These are phyloP conservation scores for Aspergillus wentii DNA, from an alignment of 495 filamentous ascomycete genomes.

Conservation along the genomic window DNA sequence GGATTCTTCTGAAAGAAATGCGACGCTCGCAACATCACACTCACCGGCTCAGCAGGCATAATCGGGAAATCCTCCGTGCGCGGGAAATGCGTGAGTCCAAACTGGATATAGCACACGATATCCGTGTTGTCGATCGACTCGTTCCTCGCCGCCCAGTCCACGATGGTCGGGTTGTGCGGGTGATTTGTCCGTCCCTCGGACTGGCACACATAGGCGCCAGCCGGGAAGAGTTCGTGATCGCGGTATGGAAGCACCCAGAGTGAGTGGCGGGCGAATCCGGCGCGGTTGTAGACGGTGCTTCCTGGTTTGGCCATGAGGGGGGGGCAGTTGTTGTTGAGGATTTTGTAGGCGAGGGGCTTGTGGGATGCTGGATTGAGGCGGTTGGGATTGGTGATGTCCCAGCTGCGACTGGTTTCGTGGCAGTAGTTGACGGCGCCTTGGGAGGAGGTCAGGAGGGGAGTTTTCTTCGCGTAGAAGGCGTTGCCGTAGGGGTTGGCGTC, in stretches of 20 bases:
- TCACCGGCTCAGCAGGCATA: slow-evolving; percentile 71
- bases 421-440: slow-evolving; percentile 40
- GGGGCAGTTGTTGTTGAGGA: slow-evolving; percentile 32
- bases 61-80: slow-evolving; percentile 58
- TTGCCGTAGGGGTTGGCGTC: slow-evolving; percentile 45
- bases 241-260: slow-evolving; percentile 35
- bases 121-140: slow-evolving; percentile 50
- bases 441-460: slow-evolving; percentile 34
- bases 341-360: slow-evolving; percentile 35
- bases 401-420: slow-evolving; percentile 39
- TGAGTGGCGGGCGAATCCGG: slow-evolving; percentile 30
- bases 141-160: slow-evolving; percentile 41
- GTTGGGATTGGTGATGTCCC: slow-evolving; percentile 47
- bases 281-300: slow-evolving; percentile 33
- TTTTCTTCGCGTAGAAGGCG: slow-evolving; percentile 43
- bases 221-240: slow-evolving; percentile 42
- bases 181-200: slow-evolving; percentile 31
- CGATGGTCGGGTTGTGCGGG: slow-evolving; percentile 26
- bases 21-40: slow-evolving; percentile 57
- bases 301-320: slow-evolving; percentile 31
- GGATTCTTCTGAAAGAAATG: slow-evolving; percentile 72
- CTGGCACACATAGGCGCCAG: slow-evolving; percentile 47
- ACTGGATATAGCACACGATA: slow-evolving; percentile 54
- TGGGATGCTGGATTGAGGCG: slow-evolving; percentile 32
- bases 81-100: slow-evolving; percentile 55